These are phyloP conservation scores for Tricholoma sp. DNA, from an alignment of 768 basidiomycete species.

Conservation along the genomic window DNA sequence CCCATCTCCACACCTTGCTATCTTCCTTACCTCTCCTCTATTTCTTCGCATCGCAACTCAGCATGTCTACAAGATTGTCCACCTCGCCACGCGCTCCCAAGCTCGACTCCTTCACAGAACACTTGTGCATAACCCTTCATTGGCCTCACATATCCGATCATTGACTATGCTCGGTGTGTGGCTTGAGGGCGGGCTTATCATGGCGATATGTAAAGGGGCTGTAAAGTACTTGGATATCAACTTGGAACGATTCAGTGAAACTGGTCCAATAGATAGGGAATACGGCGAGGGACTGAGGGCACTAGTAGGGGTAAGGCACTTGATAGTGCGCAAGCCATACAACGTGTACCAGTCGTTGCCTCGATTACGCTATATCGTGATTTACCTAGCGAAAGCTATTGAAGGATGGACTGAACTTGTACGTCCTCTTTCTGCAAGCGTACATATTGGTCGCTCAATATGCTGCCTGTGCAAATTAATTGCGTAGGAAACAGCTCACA, in stretches of 20 bases:
- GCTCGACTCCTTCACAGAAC: conserved; percentile 34
- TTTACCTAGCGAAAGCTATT: conserved; percentile 41
- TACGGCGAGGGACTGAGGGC: conserved; percentile 38
- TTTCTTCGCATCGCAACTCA: conserved; percentile 56
- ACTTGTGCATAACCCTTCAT: conserved; percentile 28
- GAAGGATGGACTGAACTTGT: conserved; percentile 42
- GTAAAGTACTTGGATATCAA: conserved; percentile 32
- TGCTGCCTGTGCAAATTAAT: not conserved
- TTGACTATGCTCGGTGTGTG: conserved; percentile 39
- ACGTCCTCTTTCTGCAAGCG: conserved; percentile 20
- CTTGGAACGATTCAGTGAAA: conserved; percentile 23
- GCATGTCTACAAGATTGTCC: conserved; percentile 50
- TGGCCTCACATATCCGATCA: conserved; percentile 36
- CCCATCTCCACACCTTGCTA: conserved; percentile 26
- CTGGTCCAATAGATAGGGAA: conserved; percentile 21
- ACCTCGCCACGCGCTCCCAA: conserved; percentile 36
- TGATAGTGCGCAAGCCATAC: conserved; percentile 48
- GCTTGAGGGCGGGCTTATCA: conserved; percentile 32
- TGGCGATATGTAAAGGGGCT: conserved; percentile 20
- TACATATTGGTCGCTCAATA: not conserved
- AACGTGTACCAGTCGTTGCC: conserved; percentile 52
- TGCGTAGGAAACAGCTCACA: conserved; percentile 44
- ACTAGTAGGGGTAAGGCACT: conserved; percentile 33
- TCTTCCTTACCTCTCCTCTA: conserved; percentile 45
- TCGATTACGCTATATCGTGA: conserved; percentile 39